Evolutionary conservation across 345 rosid genomes (phyloP).

Genomic region (Brassica juncea): DNA sequence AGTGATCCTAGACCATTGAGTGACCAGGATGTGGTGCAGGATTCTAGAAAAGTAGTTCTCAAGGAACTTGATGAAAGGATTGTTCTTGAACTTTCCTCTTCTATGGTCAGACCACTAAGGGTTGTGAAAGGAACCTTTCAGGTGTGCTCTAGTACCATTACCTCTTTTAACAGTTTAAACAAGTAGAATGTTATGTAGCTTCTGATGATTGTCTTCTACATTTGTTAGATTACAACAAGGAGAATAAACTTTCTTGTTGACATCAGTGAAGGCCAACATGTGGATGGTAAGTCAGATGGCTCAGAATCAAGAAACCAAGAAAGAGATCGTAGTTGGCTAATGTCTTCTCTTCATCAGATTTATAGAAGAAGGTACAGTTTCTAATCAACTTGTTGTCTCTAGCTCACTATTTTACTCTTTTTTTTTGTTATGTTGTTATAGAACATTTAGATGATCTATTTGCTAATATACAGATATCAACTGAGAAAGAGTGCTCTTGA

Average conservation of each 20-base stretch:
- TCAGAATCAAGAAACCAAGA: constrained; percentile 49
- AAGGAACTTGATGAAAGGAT: constrained; percentile 80
- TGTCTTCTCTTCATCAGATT: constrained; percentile 86
- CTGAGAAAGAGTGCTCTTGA: constrained; percentile 92
- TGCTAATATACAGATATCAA: constrained; percentile 55
- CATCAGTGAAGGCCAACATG: constrained; percentile 41
- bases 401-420: not conserved
- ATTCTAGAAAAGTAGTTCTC: constrained; percentile 55
- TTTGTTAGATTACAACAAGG: constrained; percentile 72
- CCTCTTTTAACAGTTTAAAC: not conserved
- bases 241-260: constrained; percentile 89
- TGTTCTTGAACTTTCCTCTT: constrained; percentile 82
- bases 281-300: constrained; percentile 45
- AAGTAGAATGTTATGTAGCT: not conserved
- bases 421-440: not conserved
- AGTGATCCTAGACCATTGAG: constrained; percentile 52
- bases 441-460: not conserved
- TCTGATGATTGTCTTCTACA: constrained; percentile 13
- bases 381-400: constrained; percentile 6
- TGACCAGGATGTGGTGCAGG: constrained; percentile 53
- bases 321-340: constrained; percentile 78
- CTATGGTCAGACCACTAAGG: constrained; percentile 81
- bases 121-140: constrained; percentile 89
- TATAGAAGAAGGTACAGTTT: constrained; percentile 75
- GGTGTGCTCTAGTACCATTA: constrained; percentile 45